Evolutionary conservation across 805 yeast species (phyloP).

Genomic region (Dipodascopsis uninucleata): DNA sequence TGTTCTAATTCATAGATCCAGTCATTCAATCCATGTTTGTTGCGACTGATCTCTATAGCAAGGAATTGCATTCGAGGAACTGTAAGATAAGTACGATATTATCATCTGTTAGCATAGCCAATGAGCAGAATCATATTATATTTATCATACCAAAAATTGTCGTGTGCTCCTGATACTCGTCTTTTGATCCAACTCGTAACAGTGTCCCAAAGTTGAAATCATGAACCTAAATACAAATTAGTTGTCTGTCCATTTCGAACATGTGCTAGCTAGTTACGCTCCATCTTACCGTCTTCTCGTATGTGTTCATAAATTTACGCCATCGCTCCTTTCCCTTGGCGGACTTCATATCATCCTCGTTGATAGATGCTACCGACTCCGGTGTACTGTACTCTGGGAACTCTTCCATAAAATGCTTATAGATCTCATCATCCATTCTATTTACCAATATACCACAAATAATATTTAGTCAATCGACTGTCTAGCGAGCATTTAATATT

Average conservation of each 20-base stretch:
- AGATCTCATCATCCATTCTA: slow-evolving; percentile 40
- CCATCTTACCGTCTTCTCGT: slow-evolving; percentile 51
- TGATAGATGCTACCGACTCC: slow-evolving; percentile 52
- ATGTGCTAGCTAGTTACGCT: background rate
- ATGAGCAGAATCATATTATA: background rate
- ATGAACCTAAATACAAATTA: slow-evolving; percentile 46
- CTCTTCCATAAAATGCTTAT: slow-evolving; percentile 46
- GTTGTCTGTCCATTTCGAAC: background rate
- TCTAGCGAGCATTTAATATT: background rate
- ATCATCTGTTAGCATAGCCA: background rate
- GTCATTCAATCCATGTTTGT: slow-evolving; percentile 84
- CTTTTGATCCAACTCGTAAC: slow-evolving; percentile 65
- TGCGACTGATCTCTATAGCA: slow-evolving; percentile 91
- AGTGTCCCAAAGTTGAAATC: slow-evolving; percentile 96
- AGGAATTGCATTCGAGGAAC: slow-evolving; percentile 87
- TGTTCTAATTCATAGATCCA: slow-evolving; percentile 54
- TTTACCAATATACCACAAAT: no score
- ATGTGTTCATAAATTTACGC: slow-evolving; percentile 80
- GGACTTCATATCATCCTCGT: slow-evolving; percentile 80
- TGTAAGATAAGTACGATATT: slow-evolving; percentile 1
- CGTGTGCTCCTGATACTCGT: slow-evolving; percentile 75
- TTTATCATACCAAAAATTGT: slow-evolving; percentile 62
- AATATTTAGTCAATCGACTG: background rate
- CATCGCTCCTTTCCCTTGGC: slow-evolving; percentile 78
- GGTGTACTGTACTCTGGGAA: slow-evolving; percentile 84